A percentile compares a stretch with the other conserved stretches of the same genome.
Conservation (phyloP, 352 stramenopile species). For the Peronosclerospora sorghi region DNA sequence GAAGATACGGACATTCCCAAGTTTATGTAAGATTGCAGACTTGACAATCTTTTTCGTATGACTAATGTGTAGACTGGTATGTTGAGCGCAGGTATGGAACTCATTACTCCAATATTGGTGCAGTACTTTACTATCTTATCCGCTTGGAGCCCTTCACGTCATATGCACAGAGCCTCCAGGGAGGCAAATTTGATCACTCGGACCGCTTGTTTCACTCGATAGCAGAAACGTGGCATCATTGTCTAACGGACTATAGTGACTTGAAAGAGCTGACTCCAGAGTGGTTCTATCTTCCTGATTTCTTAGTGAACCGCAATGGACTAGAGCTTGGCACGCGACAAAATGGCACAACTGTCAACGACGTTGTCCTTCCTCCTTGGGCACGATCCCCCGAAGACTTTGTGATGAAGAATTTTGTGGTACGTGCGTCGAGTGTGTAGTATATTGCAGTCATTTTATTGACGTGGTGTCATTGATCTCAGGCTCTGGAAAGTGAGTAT, state of each 20-base stretch:
- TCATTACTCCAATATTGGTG: slow-evolving; percentile 88
- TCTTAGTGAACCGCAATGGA: slow-evolving; percentile 82
- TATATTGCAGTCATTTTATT: no score
- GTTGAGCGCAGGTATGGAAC: slow-evolving; percentile 63
- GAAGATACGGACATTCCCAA: slow-evolving; percentile 82
- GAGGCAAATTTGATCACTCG: slow-evolving; percentile 89
- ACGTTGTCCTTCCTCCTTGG: slow-evolving; percentile 92
- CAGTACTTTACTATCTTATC: slow-evolving; percentile 98
- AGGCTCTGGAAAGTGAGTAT: slow-evolving; percentile 77
- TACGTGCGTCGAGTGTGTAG: slow-evolving; percentile 15
- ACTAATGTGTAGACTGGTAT: slow-evolving; percentile 2
- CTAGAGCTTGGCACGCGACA: slow-evolving; percentile 75
- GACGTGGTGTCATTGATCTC: neutral
- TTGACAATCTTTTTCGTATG: neutral
- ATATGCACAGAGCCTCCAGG: slow-evolving; percentile 91
- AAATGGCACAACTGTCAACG: slow-evolving; percentile 75
- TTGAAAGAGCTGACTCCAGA: slow-evolving; percentile 91
- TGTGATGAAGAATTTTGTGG: slow-evolving; percentile 75
- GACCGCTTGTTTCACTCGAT: slow-evolving; percentile 90
- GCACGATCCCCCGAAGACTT: slow-evolving; percentile 73
- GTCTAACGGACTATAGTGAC: slow-evolving; percentile 83
- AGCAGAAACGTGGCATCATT: slow-evolving; percentile 83
- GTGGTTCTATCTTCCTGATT: slow-evolving; percentile 89
- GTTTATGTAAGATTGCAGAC: slow-evolving; percentile 53
- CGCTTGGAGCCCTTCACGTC: slow-evolving; percentile 97